Conservation (phyloP, 164 flowering plant genomes). For the Euptelea pleiosperma region DNA sequence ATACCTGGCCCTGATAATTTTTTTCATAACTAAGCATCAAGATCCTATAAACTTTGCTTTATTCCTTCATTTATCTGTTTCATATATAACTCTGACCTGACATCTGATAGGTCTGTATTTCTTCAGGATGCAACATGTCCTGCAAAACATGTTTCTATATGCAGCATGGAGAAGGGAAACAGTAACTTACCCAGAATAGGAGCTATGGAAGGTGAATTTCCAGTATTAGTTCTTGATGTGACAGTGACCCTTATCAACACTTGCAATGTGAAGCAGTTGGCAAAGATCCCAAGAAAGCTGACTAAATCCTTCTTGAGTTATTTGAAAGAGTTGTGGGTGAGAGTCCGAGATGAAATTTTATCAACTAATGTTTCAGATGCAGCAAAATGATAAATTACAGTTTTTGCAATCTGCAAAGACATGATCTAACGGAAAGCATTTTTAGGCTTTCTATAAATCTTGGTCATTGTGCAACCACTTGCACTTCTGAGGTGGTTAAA, state of each 20-base stretch:
- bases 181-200: conserved; percentile 11
- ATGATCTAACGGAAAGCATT: conserved; percentile 55
- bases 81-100: conserved; percentile 22
- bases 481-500: conserved; percentile 21
- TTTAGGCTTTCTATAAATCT: conserved; percentile 58
- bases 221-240: conserved; percentile 36
- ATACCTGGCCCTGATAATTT: too few relatives aligned
- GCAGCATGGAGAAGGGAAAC: conserved; percentile 12
- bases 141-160: conserved; percentile 8
- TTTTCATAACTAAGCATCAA: neutral
- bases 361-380: conserved; percentile 4
- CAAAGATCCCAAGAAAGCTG: conserved; percentile 35
- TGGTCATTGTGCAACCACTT: conserved; percentile 8
- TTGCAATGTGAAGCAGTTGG: conserved; percentile 41
- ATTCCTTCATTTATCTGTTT: neutral
- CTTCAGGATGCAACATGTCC: conserved; percentile 38
- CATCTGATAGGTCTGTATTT: conserved; percentile 39
- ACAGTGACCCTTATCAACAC: conserved; percentile 42
- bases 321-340: conserved; percentile 45
- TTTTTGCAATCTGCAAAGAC: conserved; percentile 23
- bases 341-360: conserved; percentile 28
- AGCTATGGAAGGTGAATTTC: conserved; percentile 29
- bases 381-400: conserved; percentile 4
- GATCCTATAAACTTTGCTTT: neutral
- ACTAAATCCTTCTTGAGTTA: conserved; percentile 22